Evolutionary conservation across 2,329 filamentous ascomycete species (phyloP).

Genomic region (Pseudohalonectria lignicola): DNA sequence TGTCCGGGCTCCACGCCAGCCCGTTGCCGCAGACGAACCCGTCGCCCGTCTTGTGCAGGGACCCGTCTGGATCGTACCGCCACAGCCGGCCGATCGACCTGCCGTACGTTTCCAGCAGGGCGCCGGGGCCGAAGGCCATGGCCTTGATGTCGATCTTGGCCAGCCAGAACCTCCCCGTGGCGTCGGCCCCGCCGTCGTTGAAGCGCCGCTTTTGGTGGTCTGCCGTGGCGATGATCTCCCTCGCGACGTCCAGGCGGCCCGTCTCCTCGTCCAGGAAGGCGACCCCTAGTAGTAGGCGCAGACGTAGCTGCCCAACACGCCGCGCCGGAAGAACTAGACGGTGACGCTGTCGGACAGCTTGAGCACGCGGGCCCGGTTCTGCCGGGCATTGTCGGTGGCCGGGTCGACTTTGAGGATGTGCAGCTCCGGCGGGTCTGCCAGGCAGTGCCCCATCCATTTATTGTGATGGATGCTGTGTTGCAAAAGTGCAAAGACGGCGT

Average conservation of each 20-base stretch:
- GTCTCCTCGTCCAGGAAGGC: conserved; percentile 23
- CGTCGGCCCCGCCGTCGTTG: conserved; percentile 23
- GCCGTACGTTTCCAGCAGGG: conserved; percentile 16
- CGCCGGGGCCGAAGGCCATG: conserved; percentile 18
- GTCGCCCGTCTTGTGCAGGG: conserved; percentile 17
- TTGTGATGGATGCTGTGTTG: neutral
- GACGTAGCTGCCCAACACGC: conserved; percentile 22
- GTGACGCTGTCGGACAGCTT: conserved; percentile 21
- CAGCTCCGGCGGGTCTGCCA: conserved; percentile 12
- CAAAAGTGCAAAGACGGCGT: neutral
- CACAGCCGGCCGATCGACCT: conserved; percentile 13
- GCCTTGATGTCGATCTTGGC: conserved; percentile 23
- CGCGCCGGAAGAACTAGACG: conserved; percentile 19
- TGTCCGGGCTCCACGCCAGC: conserved; percentile 23
- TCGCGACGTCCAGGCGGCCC: conserved; percentile 20
- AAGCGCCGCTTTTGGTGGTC: conserved; percentile 18
- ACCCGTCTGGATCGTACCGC: conserved; percentile 16
- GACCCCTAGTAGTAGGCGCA: conserved; percentile 25
- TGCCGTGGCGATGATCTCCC: conserved; percentile 21
- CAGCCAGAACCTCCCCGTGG: conserved; percentile 20
- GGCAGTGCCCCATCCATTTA: conserved; percentile 7
- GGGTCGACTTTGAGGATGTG: conserved; percentile 21
- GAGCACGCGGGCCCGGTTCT: conserved; percentile 13
- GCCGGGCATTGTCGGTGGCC: conserved; percentile 14
- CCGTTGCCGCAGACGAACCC: conserved; percentile 24